These are phyloP conservation scores for Mortierella sp. DNA, from an alignment of 371 early-diverging fungal species.

Conservation along the genomic window DNA sequence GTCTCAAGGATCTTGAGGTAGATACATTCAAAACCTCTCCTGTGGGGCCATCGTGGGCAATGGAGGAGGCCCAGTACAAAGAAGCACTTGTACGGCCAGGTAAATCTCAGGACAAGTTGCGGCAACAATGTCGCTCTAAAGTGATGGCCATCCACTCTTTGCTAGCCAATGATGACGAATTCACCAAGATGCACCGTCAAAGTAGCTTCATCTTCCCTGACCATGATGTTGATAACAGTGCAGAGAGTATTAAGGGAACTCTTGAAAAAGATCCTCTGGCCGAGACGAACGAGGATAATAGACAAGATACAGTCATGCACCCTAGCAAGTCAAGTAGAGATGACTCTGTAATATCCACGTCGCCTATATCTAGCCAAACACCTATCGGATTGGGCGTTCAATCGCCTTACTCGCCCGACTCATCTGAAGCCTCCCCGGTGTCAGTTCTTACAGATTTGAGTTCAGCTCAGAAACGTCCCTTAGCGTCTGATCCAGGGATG, in stretches of 20 bases:
- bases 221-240: neutral
- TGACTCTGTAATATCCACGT: neutral
- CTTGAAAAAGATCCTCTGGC: neutral
- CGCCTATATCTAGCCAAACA: neutral
- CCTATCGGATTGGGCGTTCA: conserved; percentile 10
- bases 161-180: conserved; percentile 48
- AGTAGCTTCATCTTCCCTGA: conserved; percentile 6
- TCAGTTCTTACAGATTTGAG: neutral
- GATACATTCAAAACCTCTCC: conserved; percentile 43
- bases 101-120: conserved; percentile 40
- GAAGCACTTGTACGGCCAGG: conserved; percentile 23
- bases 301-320: neutral
- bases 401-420: neutral
- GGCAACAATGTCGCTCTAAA: conserved; percentile 53
- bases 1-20: conserved; percentile 45
- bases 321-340: neutral
- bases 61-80: conserved; percentile 25
- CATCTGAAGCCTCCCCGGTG: neutral
- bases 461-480: neutral
- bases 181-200: conserved; percentile 36
- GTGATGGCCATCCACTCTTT: conserved; percentile 56
- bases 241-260: neutral
- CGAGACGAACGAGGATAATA: neutral
- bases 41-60: conserved; percentile 36
- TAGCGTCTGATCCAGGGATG: conserved; percentile 18